These are phyloP conservation scores for Podila verticillata DNA, from an alignment of 192 early-diverging fungal genomes.

Conservation along the genomic window DNA sequence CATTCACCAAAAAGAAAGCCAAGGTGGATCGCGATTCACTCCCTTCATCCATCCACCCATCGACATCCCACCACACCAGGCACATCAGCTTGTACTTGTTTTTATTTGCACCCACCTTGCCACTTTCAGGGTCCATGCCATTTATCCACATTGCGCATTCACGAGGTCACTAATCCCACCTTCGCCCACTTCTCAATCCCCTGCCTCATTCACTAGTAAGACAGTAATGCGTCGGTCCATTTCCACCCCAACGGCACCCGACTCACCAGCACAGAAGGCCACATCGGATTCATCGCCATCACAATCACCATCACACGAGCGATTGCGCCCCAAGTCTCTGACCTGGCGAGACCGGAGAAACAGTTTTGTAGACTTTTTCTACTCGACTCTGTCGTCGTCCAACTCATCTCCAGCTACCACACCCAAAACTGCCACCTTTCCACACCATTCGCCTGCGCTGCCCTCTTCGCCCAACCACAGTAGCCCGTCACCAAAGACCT, in stretches of 20 bases:
- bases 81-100: too few relatives aligned
- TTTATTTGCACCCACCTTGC: too few relatives aligned
- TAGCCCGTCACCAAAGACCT: conserved; percentile 6
- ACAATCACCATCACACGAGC: conserved; percentile 5
- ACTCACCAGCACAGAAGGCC: conserved; percentile 1
- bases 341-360: conserved; percentile 47
- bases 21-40: too few relatives aligned
- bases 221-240: conserved; percentile 40
- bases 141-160: not conserved
- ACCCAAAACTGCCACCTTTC: conserved; percentile 23
- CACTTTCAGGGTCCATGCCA: not conserved
- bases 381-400: conserved; percentile 26
- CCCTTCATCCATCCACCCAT: too few relatives aligned
- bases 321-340: conserved; percentile 31
- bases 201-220: not conserved
- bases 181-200: not conserved
- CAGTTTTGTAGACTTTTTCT: conserved; percentile 43
- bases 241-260: conserved; percentile 11
- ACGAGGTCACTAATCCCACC: not conserved
- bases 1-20: too few relatives aligned
- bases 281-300: not conserved
- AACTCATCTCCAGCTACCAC: conserved; percentile 32
- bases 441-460: conserved; percentile 11
- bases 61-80: too few relatives aligned
- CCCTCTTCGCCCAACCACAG: not conserved